Base-by-base conservation (phyloP, 2,329 filamentous ascomycete genomes). In the Verticillium albo-atrum region DNA sequence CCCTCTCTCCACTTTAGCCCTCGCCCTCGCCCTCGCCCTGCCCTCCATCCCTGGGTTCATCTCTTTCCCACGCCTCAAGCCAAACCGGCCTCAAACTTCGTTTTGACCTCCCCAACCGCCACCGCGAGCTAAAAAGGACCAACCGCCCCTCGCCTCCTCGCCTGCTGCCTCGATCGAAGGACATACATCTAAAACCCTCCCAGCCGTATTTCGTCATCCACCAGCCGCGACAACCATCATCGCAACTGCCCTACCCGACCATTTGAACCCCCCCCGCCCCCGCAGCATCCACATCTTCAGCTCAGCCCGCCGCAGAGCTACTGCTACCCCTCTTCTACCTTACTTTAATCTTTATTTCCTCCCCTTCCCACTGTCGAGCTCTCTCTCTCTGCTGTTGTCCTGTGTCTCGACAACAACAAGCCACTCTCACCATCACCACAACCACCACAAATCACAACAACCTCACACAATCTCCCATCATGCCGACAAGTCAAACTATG, bases 261-360 rank as follows among this genome's bases (percentile, higher is more conserved):
- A 23, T 47, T 47, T 47, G 42, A 47, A 47, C 37, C 42, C 42
- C 42, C 42, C 42, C 42, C 42, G 42, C 42, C 42, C 42, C 42
- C 42, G 42, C 42, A 47, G 23, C 42, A 47, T 47, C 42, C 42
- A 47, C 42, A 23, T 47, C 42, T 47, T 23, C 42, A 47, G 42
- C 42, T 47, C 42, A 25, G 42, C 20, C 42, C 20, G 35, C 15
- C 42, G 23, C 17, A 47, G 42, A 23, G 42, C 42, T 47, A 47
- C 42, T 25, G 42, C 42, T 47, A 47, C 42, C 42, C 42, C 42
- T 47, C 42, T 47, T 23, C 42, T 47, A 47, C 42, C 42, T 47
- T 47, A 47, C 42, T 47, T 47, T 47, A 47, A 47, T 47, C 42
- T 47, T 42, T 54, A 60, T 60, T 58, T 62, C 60, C 23, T 37